Percentiles rank a stretch among this genome's conserved stretches.
phyloP scores from a whole-genome alignment of 116 monocot genomes.

The Phalaenopsis hybrid region DNA sequence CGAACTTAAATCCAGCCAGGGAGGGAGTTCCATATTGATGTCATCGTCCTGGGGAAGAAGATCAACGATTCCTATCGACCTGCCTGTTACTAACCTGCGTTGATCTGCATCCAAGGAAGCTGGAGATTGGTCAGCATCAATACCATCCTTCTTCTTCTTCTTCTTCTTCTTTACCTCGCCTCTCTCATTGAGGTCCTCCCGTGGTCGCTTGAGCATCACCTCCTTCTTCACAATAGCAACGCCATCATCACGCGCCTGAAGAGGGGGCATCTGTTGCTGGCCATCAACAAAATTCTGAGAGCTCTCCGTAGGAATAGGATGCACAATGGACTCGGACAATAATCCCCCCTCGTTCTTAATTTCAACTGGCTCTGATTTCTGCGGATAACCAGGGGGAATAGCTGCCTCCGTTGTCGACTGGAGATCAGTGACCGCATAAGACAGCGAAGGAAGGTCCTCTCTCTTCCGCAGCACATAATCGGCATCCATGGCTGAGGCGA shows the following conservation, averaged over 20 bases:
- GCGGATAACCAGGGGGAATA: neutral
- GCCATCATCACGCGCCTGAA: neutral
- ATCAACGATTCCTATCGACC: neutral
- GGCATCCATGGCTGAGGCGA: neutral
- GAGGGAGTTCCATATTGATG: slow-evolving; percentile 1
- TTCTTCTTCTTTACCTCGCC: slow-evolving; percentile 32
- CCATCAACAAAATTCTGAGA: neutral
- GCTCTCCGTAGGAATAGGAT: neutral
- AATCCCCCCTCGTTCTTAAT: neutral
- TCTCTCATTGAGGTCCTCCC: slow-evolving; percentile 6
- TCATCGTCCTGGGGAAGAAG: slow-evolving; percentile 3
- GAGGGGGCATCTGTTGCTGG: neutral
- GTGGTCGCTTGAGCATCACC: slow-evolving; percentile 12
- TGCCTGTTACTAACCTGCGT: neutral
- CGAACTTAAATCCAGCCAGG: slow-evolving; percentile 16
- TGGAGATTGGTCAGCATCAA: neutral
- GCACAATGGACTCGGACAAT: neutral
- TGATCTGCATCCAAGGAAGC: neutral
- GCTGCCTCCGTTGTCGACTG: neutral
- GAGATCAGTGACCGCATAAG: neutral
- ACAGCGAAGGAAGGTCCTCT: neutral
- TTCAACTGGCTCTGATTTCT: neutral
- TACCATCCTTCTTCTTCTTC: slow-evolving; percentile 24
- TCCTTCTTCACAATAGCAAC: neutral
- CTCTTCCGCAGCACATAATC: slow-evolving; percentile 45